phyloP scores from a whole-genome alignment of 805 yeast genomes.

The Saccharomycopsis microspora region DNA sequence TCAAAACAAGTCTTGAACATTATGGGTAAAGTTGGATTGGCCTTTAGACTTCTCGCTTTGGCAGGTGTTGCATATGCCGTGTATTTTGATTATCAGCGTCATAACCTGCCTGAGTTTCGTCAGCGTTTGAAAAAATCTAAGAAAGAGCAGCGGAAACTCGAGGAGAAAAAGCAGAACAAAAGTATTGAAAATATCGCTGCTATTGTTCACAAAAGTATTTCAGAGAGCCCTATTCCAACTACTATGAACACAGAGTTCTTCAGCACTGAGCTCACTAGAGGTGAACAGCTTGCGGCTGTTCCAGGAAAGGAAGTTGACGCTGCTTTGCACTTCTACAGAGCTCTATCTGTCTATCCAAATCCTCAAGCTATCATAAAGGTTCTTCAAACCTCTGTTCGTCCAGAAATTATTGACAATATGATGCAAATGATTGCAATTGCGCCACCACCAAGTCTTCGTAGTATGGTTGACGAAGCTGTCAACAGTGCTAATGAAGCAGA shows the following conservation, averaged over 20 bases:
- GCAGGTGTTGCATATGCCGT: constrained; percentile 64
- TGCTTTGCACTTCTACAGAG: constrained; percentile 88
- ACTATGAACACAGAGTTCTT: constrained; percentile 67
- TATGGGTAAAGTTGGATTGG: constrained; percentile 16
- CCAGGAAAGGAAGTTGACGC: constrained; percentile 69
- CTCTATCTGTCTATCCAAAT: constrained; percentile 84
- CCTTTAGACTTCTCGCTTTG: constrained; percentile 34
- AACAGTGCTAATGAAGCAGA: background rate
- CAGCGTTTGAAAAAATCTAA: constrained; percentile 54
- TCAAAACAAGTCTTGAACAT: background rate
- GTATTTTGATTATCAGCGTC: constrained; percentile 89
- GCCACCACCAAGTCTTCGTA: constrained; percentile 51
- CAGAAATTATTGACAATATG: constrained; percentile 69
- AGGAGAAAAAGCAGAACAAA: constrained; percentile 47
- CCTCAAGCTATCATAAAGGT: constrained; percentile 86
- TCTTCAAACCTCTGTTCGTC: constrained; percentile 82
- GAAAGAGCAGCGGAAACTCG: constrained; percentile 46
- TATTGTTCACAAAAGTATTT: constrained; percentile 53
- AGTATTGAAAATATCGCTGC: constrained; percentile 50
- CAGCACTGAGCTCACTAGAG: constrained; percentile 71
- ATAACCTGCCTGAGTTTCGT: constrained; percentile 76
- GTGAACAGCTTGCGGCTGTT: constrained; percentile 65
- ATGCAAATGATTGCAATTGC: constrained; percentile 83
- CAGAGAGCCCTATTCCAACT: constrained; percentile 63
- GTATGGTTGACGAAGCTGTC: background rate